phyloP scores from a whole-genome alignment of 2,329 filamentous ascomycete genomes.

The Periconia digitata region DNA sequence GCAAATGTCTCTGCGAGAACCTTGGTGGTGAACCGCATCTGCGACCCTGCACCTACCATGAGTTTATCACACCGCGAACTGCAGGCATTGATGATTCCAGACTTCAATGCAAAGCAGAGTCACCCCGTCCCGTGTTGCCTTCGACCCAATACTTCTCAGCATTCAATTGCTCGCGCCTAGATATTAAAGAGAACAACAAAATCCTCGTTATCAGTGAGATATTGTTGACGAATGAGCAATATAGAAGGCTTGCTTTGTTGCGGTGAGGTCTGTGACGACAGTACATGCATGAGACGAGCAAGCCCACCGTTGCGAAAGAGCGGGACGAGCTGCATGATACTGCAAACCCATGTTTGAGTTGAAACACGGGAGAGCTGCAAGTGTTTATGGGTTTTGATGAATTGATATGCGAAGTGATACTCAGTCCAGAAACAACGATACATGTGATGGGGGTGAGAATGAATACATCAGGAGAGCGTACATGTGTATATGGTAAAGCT shows the following conservation, averaged over 20 bases:
- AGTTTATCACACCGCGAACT: not conserved
- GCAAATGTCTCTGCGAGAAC: not conserved
- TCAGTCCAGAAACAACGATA: too few relatives aligned
- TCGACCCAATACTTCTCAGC: not conserved
- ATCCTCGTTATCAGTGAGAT: too few relatives aligned
- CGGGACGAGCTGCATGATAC: constrained; percentile 1
- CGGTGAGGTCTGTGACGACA: constrained; percentile 1
- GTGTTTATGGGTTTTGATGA: not conserved
- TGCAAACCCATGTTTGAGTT: constrained; percentile 2
- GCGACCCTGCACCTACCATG: not conserved
- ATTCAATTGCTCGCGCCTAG: not conserved
- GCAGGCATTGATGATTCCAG: not conserved
- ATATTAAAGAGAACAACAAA: too few relatives aligned
- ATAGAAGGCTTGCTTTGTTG: not conserved
- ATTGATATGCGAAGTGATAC: too few relatives aligned
- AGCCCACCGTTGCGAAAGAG: not conserved
- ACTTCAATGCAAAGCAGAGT: not conserved
- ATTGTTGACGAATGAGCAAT: not conserved
- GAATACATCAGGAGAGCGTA: not conserved
- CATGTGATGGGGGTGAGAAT: not conserved
- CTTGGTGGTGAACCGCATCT: not conserved
- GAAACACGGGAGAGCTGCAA: not conserved
- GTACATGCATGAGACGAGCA: constrained; percentile 2
- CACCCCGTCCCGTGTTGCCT: not conserved
- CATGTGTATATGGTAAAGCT: too few relatives aligned